Evolutionary conservation across 257 asterid genomes (phyloP).

Genomic region (Solanum gandarillasii): DNA sequence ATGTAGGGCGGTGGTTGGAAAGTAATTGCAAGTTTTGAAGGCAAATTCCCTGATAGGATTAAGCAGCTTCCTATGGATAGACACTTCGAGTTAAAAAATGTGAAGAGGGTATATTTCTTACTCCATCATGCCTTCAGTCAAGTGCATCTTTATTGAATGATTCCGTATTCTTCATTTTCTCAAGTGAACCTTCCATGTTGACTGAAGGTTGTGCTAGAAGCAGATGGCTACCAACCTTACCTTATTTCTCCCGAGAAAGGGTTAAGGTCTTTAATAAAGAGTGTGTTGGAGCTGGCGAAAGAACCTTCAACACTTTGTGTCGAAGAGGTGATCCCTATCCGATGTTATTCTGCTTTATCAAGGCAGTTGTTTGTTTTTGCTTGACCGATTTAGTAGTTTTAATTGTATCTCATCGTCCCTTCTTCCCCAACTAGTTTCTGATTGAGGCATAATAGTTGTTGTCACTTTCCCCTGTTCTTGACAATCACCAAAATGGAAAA

Average conservation of each 20-base stretch:
- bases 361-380: not conserved
- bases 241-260: conserved; percentile 99
- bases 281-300: conserved; percentile 83
- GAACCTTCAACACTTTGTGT: conserved; percentile 98
- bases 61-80: conserved; percentile 89
- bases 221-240: conserved; percentile 98
- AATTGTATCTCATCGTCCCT: not conserved
- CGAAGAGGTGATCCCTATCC: conserved; percentile 60
- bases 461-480: not conserved
- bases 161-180: not conserved
- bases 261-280: conserved; percentile 77
- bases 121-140: not conserved
- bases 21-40: conserved; percentile 98
- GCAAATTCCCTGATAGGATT: conserved; percentile 88
- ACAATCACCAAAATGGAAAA: not conserved
- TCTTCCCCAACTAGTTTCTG: not conserved
- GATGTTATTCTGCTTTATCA: not conserved
- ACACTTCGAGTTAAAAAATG: conserved; percentile 84
- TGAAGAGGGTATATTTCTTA: conserved; percentile 56
- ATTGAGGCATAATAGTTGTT: not conserved
- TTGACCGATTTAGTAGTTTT: not conserved
- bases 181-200: conserved; percentile 10
- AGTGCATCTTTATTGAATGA: not conserved
- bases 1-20: conserved; percentile 96
- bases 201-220: conserved; percentile 89